Percentiles rank a stretch among this genome's conserved stretches.
Conservation (phyloP, 148 eudicot genomes). For the Fagopyrum tataricum region DNA sequence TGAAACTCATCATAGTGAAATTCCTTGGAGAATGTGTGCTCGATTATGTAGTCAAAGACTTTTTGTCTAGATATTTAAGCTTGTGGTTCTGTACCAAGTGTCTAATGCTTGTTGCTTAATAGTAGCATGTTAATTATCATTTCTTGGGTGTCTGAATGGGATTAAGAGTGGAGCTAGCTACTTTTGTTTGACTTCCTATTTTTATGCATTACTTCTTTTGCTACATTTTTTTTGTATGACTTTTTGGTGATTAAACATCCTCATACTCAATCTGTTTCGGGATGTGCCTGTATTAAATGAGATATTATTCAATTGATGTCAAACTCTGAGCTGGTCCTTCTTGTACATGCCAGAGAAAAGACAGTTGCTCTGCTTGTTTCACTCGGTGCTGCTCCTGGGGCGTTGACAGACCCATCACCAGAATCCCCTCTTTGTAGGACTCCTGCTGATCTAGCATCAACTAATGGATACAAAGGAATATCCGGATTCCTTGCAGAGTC, state of each 20-base stretch:
- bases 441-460: conserved; percentile 66
- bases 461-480: conserved; percentile 61
- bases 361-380: conserved; percentile 47
- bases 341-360: conserved; percentile 35
- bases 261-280: neutral
- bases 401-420: conserved; percentile 54
- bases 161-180: neutral
- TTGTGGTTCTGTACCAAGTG: neutral
- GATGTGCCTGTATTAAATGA: neutral
- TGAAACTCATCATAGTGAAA: neutral
- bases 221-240: neutral
- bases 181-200: too few relatives aligned
- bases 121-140: neutral
- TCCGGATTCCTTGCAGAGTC: conserved; percentile 69
- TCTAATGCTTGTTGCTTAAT: neutral
- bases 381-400: conserved; percentile 55
- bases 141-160: neutral
- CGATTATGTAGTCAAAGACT: neutral
- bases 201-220: neutral
- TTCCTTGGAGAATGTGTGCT: neutral
- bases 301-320: neutral
- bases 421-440: conserved; percentile 51
- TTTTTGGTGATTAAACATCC: neutral
- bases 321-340: neutral
- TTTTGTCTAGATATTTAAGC: neutral